These are phyloP conservation scores for Daphne laureola DNA, from an alignment of 441 rosid species.

Conservation along the genomic window DNA sequence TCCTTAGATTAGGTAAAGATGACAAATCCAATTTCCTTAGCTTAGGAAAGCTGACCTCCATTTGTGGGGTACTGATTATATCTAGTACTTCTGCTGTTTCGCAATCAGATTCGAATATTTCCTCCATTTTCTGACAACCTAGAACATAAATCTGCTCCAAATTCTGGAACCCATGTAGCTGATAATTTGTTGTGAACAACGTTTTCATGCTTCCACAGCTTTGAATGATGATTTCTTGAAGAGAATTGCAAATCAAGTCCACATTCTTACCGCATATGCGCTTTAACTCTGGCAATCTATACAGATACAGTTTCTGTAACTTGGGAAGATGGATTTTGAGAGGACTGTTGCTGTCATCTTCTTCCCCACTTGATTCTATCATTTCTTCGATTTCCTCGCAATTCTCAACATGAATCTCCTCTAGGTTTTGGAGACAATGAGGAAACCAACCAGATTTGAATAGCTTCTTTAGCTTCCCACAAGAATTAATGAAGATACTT, in stretches of 20 bases:
- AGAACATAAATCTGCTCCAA: conserved; percentile 4
- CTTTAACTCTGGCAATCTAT: too few relatives aligned
- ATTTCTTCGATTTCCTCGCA: too few relatives aligned
- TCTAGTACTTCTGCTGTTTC: not conserved
- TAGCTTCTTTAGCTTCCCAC: too few relatives aligned
- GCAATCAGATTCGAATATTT: conserved; percentile 14
- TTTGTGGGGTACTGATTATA: not conserved
- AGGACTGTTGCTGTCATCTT: too few relatives aligned
- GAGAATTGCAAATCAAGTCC: not conserved
- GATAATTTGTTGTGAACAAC: conserved; percentile 9
- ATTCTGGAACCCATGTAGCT: conserved; percentile 14
- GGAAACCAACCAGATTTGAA: not conserved
- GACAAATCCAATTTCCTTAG: not conserved
- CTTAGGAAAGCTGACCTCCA: conserved; percentile 8
- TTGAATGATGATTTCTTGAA: not conserved
- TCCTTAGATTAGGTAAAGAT: conserved; percentile 10
- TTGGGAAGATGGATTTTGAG: too few relatives aligned
- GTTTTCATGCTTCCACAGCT: conserved; percentile 15
- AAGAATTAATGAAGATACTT: not conserved
- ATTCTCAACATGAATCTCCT: too few relatives aligned
- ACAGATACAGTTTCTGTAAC: too few relatives aligned
- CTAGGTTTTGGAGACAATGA: too few relatives aligned
- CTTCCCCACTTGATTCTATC: too few relatives aligned
- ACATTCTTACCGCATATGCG: too few relatives aligned
- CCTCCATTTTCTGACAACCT: conserved; percentile 4